Conservation (phyloP, 108 stramenopile species). For the Cafeteria roenbergensis region DNA sequence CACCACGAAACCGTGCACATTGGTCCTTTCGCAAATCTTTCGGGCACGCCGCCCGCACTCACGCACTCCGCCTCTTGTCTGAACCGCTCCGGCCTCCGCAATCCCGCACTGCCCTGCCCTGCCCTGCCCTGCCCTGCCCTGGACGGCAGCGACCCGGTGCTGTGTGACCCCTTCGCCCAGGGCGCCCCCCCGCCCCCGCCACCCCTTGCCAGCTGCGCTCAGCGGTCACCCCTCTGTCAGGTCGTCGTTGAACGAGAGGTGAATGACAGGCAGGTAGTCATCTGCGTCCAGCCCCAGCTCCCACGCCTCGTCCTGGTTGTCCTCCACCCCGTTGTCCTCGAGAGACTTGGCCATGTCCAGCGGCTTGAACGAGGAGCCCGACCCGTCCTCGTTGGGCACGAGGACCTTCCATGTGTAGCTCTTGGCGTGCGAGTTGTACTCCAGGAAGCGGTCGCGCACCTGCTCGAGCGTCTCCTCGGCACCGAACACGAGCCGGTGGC, state of each 20-base stretch:
- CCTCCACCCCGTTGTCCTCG: conserved; percentile 42
- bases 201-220: too few relatives aligned
- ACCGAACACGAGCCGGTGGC: conserved; percentile 34
- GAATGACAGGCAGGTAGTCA: conserved; percentile 33
- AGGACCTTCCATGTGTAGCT: conserved; percentile 54
- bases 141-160: too few relatives aligned
- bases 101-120: too few relatives aligned
- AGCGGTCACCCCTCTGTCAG: conserved; percentile 33
- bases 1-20: too few relatives aligned
- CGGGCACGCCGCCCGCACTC: too few relatives aligned
- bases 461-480: conserved; percentile 43
- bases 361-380: conserved; percentile 19
- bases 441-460: conserved; percentile 41
- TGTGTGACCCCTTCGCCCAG: too few relatives aligned
- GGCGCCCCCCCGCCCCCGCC: too few relatives aligned
- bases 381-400: conserved; percentile 7
- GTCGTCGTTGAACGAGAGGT: conserved; percentile 52
- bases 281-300: conserved; percentile 40
- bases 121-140: too few relatives aligned
- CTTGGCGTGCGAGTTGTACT: conserved; percentile 41
- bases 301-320: conserved; percentile 33
- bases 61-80: too few relatives aligned
- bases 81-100: too few relatives aligned
- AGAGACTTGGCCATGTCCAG: conserved; percentile 40
- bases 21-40: too few relatives aligned